These are phyloP conservation scores for Blastocladiella emersonii DNA, from an alignment of 371 early-diverging fungal genomes.

Conservation along the genomic window DNA sequence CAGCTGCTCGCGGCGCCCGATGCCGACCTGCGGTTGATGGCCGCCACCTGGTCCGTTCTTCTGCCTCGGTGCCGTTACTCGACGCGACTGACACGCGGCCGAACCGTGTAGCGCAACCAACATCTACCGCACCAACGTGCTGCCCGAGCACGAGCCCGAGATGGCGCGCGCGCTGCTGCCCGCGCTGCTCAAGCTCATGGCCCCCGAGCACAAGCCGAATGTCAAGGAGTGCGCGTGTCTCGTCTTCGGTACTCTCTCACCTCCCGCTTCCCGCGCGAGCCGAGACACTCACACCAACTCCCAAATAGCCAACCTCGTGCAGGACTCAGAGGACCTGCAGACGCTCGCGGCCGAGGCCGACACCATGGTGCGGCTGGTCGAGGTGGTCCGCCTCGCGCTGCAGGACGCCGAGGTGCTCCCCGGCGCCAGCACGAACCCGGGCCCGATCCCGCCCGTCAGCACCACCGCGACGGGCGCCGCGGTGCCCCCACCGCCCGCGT, in stretches of 20 bases:
- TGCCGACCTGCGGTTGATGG: conserved; percentile 48
- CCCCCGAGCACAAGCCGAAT: background rate
- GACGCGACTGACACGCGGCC: background rate
- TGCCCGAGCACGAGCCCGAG: conserved; percentile 41
- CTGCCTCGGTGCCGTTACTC: background rate
- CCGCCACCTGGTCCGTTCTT: conserved; percentile 43
- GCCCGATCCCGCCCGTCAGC: conserved; percentile 42
- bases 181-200: conserved; percentile 56
- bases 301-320: conserved; percentile 31
- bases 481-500: background rate
- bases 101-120: conserved; percentile 43
- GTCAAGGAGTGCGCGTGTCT: conserved; percentile 55
- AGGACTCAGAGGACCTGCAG: conserved; percentile 61
- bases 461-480: background rate
- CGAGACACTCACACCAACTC: background rate
- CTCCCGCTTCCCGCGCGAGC: background rate
- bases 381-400: conserved; percentile 23
- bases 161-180: conserved; percentile 41
- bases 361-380: conserved; percentile 50
- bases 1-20: conserved; percentile 45
- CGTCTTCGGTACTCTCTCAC: conserved; percentile 28
- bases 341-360: conserved; percentile 64
- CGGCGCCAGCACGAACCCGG: conserved; percentile 60
- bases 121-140: conserved; percentile 43
- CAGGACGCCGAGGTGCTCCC: background rate